These are phyloP conservation scores for Bruguiera parviflora DNA, from an alignment of 345 rosid species.

Conservation along the genomic window DNA sequence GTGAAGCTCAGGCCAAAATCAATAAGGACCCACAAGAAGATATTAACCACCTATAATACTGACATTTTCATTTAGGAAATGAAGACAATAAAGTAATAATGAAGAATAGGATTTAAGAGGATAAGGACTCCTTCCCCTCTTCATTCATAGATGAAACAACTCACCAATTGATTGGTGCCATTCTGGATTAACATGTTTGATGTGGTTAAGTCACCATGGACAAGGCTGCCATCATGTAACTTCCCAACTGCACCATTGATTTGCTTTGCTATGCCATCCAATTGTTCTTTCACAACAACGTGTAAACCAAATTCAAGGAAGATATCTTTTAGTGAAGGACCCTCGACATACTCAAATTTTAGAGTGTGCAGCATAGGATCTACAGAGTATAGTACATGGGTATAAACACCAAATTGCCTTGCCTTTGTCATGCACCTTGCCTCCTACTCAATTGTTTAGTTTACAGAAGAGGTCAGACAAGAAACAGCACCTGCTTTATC, in stretches of 20 bases:
- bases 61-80: too few species aligned
- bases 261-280: conserved; percentile 66
- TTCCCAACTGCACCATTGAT: conserved; percentile 82
- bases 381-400: conserved; percentile 72
- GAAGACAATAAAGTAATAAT: too few species aligned
- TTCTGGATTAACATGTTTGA: conserved; percentile 74
- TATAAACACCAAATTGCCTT: conserved; percentile 74
- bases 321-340: conserved; percentile 72
- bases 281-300: conserved; percentile 64
- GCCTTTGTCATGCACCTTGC: conserved; percentile 98
- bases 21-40: conserved; percentile 57
- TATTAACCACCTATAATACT: not conserved
- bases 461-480: conserved; percentile 5
- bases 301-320: conserved; percentile 65
- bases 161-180: conserved; percentile 64
- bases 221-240: conserved; percentile 89
- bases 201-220: conserved; percentile 96
- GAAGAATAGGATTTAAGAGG: not conserved
- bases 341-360: conserved; percentile 83
- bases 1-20: conserved; percentile 98
- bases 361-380: conserved; percentile 67
- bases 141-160: conserved; percentile 3
- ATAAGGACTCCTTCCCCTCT: not conserved
- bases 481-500: not conserved
- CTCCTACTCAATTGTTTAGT: conserved; percentile 45